phyloP scores from a whole-genome alignment of 805 yeast genomes.

The Schizosaccharomyces octosporus region DNA sequence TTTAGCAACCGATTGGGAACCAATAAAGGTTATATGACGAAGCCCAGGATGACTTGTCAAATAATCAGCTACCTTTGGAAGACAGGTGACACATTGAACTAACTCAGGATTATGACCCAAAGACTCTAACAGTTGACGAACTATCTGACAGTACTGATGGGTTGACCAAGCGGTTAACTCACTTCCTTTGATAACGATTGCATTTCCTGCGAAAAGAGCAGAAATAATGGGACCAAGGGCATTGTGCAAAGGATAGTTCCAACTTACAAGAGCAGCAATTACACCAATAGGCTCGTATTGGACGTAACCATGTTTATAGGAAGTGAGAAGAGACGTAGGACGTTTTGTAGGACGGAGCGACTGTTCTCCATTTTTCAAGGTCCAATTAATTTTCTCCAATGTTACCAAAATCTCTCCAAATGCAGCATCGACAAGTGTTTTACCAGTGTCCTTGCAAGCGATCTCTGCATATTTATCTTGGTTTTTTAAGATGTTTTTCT shows the following conservation, averaged over 20 bases:
- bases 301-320: constrained; percentile 75
- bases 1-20: constrained; percentile 86
- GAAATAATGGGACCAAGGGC: constrained; percentile 81
- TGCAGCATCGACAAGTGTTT: constrained; percentile 2
- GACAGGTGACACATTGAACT: constrained; percentile 70
- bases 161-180: constrained; percentile 95
- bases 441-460: constrained; percentile 90
- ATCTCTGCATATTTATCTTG: constrained; percentile 74
- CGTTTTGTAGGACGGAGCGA: constrained; percentile 47
- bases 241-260: constrained; percentile 91
- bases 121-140: constrained; percentile 42
- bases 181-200: constrained; percentile 75
- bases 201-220: constrained; percentile 72
- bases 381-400: constrained; percentile 79
- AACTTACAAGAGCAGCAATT: constrained; percentile 72
- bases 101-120: constrained; percentile 59
- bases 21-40: constrained; percentile 80
- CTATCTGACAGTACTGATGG: constrained; percentile 44
- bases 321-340: constrained; percentile 59
- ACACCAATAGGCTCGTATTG: constrained; percentile 81
- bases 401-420: constrained; percentile 83
- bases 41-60: constrained; percentile 65
- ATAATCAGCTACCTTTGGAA: constrained; percentile 71
- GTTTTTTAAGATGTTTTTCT: constrained; percentile 46
- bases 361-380: constrained; percentile 53